phyloP scores from a whole-genome alignment of 768 basidiomycete genomes.

The Holtermannia corniformis region DNA sequence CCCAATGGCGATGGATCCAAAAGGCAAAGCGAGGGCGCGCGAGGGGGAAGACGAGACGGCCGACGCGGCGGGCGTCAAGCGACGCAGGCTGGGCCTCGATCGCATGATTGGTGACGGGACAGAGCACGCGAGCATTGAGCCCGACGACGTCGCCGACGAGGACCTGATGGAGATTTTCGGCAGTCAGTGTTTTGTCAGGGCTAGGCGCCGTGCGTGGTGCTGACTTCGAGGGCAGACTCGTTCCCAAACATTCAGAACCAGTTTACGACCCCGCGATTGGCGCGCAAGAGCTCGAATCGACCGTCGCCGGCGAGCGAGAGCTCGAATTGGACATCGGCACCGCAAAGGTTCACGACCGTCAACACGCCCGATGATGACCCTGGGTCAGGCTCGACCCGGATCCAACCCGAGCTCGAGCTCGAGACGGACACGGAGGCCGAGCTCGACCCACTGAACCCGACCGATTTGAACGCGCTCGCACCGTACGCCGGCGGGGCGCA shows the following conservation, averaged over 20 bases:
- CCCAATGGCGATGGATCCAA: conserved; percentile 21
- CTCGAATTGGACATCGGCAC: not conserved
- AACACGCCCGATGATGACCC: not conserved
- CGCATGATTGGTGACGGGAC: conserved; percentile 37
- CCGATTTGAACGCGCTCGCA: too few species aligned
- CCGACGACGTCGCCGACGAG: conserved; percentile 13
- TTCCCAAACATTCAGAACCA: not conserved
- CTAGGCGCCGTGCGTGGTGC: not conserved
- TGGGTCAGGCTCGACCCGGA: not conserved
- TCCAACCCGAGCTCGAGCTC: too few species aligned
- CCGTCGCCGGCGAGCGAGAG: not conserved
- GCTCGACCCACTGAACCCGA: too few species aligned
- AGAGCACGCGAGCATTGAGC: conserved; percentile 4
- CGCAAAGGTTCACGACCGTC: not conserved
- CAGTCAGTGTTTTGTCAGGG: conserved; percentile 14
- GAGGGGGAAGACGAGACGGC: conserved; percentile 4
- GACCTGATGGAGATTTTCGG: conserved; percentile 24
- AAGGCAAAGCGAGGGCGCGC: conserved; percentile 11
- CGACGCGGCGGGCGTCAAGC: conserved; percentile 11
- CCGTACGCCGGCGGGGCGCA: not conserved
- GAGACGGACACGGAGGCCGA: too few species aligned
- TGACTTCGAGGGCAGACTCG: conserved; percentile 6
- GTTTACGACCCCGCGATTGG: conserved; percentile 1
- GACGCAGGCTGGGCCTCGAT: conserved; percentile 29
- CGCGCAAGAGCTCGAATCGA: not conserved